Percentiles rank a stretch among this genome's conserved stretches.
These are phyloP conservation scores for Arabis alpina DNA, from an alignment of 345 rosid species.

Conservation along the genomic window DNA sequence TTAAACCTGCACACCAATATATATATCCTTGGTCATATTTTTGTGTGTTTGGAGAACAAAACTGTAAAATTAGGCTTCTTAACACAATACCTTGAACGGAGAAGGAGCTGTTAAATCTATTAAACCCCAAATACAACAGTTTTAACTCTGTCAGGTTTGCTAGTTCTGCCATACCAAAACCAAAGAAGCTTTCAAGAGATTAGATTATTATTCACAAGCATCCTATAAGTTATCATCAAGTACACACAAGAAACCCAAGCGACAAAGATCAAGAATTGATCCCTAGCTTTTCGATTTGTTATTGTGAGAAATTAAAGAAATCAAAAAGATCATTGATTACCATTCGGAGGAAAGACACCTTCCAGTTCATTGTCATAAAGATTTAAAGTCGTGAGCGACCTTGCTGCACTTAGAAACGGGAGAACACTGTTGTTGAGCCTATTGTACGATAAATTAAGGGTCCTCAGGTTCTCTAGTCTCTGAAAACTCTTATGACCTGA, in stretches of 20 bases:
- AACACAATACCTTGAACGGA: slow-evolving; percentile 22
- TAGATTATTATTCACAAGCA: no score
- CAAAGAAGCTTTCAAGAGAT: no score
- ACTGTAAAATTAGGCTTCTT: not conserved
- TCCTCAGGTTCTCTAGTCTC: slow-evolving; percentile 22
- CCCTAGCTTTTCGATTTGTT: no score
- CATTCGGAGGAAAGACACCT: slow-evolving; percentile 34
- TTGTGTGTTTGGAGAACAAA: not conserved
- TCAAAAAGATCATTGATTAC: slow-evolving; percentile 2
- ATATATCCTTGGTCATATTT: slow-evolving; percentile 1
- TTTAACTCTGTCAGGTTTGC: slow-evolving; percentile 19
- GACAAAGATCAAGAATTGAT: no score
- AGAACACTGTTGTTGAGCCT: slow-evolving; percentile 29
- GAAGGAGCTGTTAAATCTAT: slow-evolving; percentile 26
- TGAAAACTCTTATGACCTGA: slow-evolving; percentile 28
- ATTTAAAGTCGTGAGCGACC: slow-evolving; percentile 22
- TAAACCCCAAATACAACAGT: slow-evolving; percentile 14
- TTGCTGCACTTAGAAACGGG: slow-evolving; percentile 21
- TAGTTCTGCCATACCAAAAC: no score
- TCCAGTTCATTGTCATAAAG: slow-evolving; percentile 30
- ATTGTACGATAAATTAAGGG: slow-evolving; percentile 15
- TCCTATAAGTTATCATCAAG: no score
- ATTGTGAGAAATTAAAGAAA: no score
- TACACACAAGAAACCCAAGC: not conserved
- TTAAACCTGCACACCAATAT: slow-evolving; percentile 23